Evolutionary conservation across 2,329 filamentous ascomycete genomes (phyloP), one percentile per base, ranked within the genome.

Genomic region (Colletotrichum sp.): DNA sequence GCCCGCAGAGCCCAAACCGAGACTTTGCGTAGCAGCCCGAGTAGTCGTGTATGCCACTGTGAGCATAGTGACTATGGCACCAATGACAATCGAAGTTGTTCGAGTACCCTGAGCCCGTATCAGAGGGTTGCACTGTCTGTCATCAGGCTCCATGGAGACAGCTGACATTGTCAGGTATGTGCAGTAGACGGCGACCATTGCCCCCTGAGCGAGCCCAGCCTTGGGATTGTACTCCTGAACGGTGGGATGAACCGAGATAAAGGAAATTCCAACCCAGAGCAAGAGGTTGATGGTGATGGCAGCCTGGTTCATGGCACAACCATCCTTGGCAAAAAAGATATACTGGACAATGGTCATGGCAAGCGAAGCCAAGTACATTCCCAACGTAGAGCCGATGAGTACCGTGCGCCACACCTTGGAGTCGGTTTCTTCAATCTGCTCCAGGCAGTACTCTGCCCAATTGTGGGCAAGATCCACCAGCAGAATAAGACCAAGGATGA

Each of bases 31-130:
- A 16, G 97, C 97, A 21, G 97, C 97, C 68, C 97, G 94, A 4
- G 97, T 99, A 4, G 97, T 99, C 7, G 97, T 99, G 86, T 99
- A 99, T 9, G 97, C 97, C 69, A 99, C 95, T 2, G 97, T 99
- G 66, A 98, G 90, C 92, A 99, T 98, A 13, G 97, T 99, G 71
- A 98, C 95, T 78, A 99, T 93, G 34, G 97, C 97, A 76, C 97
- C 97, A 78, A 99, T 92, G 65, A 99, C 92, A 75, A 99, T 93
- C 32, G 96, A 98, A 3, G 96, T 97, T 9, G 94, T 98, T 77
- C 97, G 92, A 12, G 96, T 97, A 76, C 95, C 96, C 77, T 94
- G 94, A 9, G 96, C 96, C 69, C 92, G 93, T 77, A 98, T 90
- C 36, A 99, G 90, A 10, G 97, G 97, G 85, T 99, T 99, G 91